Evolutionary conservation across 202 grass and related monocot species (phyloP), one percentile per base, ranked within the genome.

Genomic region (Zoysia matrella): DNA sequence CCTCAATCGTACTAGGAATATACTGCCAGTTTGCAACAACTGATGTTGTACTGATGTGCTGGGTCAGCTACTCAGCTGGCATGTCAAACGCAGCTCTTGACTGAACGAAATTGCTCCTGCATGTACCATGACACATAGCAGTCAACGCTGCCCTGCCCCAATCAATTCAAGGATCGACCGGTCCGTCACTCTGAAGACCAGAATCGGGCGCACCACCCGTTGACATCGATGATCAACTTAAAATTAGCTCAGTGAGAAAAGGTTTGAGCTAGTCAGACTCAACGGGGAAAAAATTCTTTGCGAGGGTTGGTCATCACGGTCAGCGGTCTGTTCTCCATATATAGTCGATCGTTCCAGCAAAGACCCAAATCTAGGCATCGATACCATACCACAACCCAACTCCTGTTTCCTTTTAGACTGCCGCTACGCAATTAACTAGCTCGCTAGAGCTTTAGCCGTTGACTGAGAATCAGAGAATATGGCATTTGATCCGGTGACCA

Each of bases 151-250:
- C 15, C 0, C 0, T 49, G 11, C 18, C 40, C 30, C 45, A 6
- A 73, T 76, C 60, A 77, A 61, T 82, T 16, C n/a, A 8, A 30
- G 18, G 11, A 78, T 47, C 18, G 22, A 78, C 22, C 22, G 22
- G 22, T 57, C 16, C 69, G 15, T 51, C 63, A 48, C 79, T 86
- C 68, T 14, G 74, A 89, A 68, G 69, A 75, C 69, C 79, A 55
- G 48, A 43, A 86, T 71, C 70, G 11, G 51, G 40, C 5, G 4
- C 18, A 45, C 9, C 3, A 47, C 4, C 41, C 44, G 65, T 70
- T 83, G 88, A 90, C 71, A 83, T 44, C 5, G 42, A 64, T 51
- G 80, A 83, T 86, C 75, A 86, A 74, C 75, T 47, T 75, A 80
- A 41, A 41, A 75, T 39, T 57, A 22, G 22, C 22, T 22, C 22